These are phyloP conservation scores for Termitomyces sp. DNA, from an alignment of 768 basidiomycete genomes.

Conservation along the genomic window DNA sequence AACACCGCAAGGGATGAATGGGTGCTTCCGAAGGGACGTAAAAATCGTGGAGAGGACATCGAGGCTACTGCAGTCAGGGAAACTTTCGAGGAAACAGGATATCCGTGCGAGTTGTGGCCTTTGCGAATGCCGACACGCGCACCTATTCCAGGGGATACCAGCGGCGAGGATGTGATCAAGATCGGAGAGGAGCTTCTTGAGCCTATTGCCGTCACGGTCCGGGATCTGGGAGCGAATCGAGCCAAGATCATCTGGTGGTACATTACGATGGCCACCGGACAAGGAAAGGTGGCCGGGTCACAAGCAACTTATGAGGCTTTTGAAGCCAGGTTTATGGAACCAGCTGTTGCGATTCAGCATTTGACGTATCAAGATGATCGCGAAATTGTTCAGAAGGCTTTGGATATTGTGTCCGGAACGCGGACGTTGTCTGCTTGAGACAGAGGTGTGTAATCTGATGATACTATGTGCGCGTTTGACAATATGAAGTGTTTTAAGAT, in stretches of 20 bases:
- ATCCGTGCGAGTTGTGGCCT: slow-evolving; percentile 46
- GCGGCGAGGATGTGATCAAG: slow-evolving; percentile 19
- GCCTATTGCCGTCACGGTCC: slow-evolving; percentile 29
- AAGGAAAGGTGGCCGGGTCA: slow-evolving; percentile 33
- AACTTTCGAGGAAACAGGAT: slow-evolving; percentile 66
- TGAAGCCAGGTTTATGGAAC: slow-evolving; percentile 32
- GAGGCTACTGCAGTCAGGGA: slow-evolving; percentile 53
- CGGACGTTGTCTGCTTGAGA: background rate
- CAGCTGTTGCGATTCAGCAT: slow-evolving; percentile 27
- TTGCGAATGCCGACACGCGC: slow-evolving; percentile 53
- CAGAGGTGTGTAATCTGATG: background rate
- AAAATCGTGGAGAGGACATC: slow-evolving; percentile 51
- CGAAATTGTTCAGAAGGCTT: slow-evolving; percentile 34
- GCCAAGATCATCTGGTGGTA: slow-evolving; percentile 54
- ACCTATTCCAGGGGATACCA: slow-evolving; percentile 41
- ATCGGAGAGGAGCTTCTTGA: slow-evolving; percentile 24
- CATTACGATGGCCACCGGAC: slow-evolving; percentile 30
- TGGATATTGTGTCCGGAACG: slow-evolving; percentile 14
- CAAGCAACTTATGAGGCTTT: slow-evolving; percentile 41
- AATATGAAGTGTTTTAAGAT: too few relatives aligned
- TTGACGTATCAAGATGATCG: slow-evolving; percentile 35
- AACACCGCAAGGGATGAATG: slow-evolving; percentile 20
- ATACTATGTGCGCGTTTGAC: background rate
- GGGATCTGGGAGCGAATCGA: slow-evolving; percentile 20
- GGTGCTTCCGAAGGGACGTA: slow-evolving; percentile 60